These are phyloP conservation scores for Ophiocytium majus DNA, from an alignment of 352 stramenopile genomes.

Conservation along the genomic window DNA sequence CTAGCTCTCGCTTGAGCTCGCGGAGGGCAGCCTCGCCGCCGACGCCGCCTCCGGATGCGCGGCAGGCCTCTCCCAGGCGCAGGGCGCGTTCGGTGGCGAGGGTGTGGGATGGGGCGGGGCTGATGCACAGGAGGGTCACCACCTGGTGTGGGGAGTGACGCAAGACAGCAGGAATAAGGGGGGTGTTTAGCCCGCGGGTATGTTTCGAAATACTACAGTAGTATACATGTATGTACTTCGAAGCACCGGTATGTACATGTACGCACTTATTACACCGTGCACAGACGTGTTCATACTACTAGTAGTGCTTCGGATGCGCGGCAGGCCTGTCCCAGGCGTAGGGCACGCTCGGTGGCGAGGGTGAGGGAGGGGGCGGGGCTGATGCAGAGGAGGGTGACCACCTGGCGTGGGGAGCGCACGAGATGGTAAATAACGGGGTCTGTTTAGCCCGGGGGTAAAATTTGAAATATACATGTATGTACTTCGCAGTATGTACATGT, in stretches of 20 bases:
- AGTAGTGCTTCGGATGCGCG: slow-evolving; percentile 28
- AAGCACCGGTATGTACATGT: background rate
- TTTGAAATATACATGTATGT: too few species aligned
- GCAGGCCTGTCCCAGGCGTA: slow-evolving; percentile 37
- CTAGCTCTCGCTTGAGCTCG: slow-evolving; percentile 46
- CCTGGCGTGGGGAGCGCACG: too few species aligned
- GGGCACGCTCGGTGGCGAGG: slow-evolving; percentile 28
- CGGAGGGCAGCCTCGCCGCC: slow-evolving; percentile 7
- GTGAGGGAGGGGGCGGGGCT: slow-evolving; percentile 35
- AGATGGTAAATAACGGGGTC: too few species aligned
- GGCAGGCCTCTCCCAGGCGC: slow-evolving; percentile 35
- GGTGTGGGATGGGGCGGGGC: slow-evolving; percentile 31
- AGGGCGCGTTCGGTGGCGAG: slow-evolving; percentile 32
- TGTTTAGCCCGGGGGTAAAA: too few species aligned
- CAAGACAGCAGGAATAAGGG: too few species aligned
- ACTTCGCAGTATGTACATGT: too few species aligned
- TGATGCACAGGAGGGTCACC: slow-evolving; percentile 40
- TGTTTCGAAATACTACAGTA: too few species aligned
- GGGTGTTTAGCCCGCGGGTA: too few species aligned
- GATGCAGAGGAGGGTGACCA: slow-evolving; percentile 39
- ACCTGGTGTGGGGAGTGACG: slow-evolving; percentile 37
- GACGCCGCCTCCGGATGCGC: slow-evolving; percentile 15
- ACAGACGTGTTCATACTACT: too few species aligned
- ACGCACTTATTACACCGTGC: too few species aligned
- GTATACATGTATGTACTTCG: background rate